Evolutionary conservation across 169 alveolate genomes (phyloP).

Genomic region (Pseudocohnilembus persalinus): DNA sequence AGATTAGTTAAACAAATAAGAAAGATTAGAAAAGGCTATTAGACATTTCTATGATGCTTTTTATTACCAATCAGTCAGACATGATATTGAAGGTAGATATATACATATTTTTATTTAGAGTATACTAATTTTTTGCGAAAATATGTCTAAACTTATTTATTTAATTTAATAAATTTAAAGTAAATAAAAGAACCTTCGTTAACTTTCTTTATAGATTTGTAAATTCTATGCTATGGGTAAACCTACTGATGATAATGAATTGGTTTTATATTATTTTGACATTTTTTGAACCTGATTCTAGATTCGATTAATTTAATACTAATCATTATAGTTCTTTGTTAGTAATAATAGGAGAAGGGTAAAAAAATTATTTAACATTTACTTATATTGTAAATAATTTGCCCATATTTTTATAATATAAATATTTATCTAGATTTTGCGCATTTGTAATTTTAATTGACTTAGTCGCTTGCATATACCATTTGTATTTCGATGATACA

Average conservation of each 20-base stretch:
- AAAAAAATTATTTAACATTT: not conserved
- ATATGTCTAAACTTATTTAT: no score
- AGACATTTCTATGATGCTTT: constrained; percentile 9
- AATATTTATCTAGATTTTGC: not conserved
- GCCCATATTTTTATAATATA: not conserved
- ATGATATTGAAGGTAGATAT: constrained; percentile 1
- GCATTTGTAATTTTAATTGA: not conserved
- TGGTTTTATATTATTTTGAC: not conserved
- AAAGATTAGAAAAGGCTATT: not conserved
- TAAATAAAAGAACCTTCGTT: not conserved
- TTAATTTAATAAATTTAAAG: not conserved
- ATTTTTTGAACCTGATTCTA: constrained; percentile 1
- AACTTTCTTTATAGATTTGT: not conserved
- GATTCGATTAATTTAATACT: not conserved
- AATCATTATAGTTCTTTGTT: no score
- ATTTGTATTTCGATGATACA: not conserved
- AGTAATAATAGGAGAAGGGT: not conserved
- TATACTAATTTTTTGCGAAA: no score
- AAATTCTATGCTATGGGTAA: not conserved
- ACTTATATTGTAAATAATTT: not conserved
- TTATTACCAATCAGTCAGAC: not conserved
- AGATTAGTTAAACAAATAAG: not conserved
- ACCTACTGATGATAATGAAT: not conserved
- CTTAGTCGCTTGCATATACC: not conserved
- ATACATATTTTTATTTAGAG: no score